phyloP scores from a whole-genome alignment of 495 filamentous ascomycete genomes.

The Aspergillus bridgeri region DNA sequence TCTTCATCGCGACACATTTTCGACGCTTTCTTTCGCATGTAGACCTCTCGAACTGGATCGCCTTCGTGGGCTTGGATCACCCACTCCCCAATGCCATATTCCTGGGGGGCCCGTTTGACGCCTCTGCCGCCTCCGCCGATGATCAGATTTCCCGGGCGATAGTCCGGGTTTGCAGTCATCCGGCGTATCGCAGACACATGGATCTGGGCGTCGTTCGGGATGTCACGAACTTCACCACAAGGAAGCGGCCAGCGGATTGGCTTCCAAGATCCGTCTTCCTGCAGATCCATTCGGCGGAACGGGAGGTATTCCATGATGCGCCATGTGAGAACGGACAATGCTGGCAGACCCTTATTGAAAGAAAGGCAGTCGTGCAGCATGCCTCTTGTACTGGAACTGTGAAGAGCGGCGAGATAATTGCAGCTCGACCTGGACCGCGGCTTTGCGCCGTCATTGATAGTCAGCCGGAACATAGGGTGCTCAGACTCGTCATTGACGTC shows the following conservation, averaged over 20 bases:
- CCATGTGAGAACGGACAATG: constrained; percentile 64
- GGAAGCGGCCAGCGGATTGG: constrained; percentile 79
- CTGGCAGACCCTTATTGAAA: constrained; percentile 60
- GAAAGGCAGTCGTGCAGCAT: constrained; percentile 72
- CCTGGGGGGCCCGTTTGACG: constrained; percentile 54
- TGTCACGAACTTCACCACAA: constrained; percentile 75
- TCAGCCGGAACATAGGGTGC: neutral
- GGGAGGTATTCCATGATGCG: constrained; percentile 82
- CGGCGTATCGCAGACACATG: constrained; percentile 72
- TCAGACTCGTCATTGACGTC: constrained; percentile 3
- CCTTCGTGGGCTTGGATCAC: constrained; percentile 58
- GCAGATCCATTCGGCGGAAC: constrained; percentile 79
- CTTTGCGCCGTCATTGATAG: constrained; percentile 16
- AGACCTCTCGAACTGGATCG: constrained; percentile 62
- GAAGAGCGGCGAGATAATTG: constrained; percentile 54
- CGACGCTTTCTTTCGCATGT: constrained; percentile 41
- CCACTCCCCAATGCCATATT: constrained; percentile 73
- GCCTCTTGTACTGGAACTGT: constrained; percentile 56
- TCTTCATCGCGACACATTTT: constrained; percentile 19
- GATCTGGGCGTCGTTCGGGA: constrained; percentile 65
- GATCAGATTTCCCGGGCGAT: constrained; percentile 79
- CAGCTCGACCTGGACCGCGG: constrained; percentile 30
- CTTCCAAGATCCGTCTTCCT: constrained; percentile 72
- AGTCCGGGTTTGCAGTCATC: constrained; percentile 61
- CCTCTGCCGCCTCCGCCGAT: constrained; percentile 77